These are phyloP conservation scores for Pythium phragmitis DNA, from an alignment of 352 stramenopile species.

Conservation along the genomic window DNA sequence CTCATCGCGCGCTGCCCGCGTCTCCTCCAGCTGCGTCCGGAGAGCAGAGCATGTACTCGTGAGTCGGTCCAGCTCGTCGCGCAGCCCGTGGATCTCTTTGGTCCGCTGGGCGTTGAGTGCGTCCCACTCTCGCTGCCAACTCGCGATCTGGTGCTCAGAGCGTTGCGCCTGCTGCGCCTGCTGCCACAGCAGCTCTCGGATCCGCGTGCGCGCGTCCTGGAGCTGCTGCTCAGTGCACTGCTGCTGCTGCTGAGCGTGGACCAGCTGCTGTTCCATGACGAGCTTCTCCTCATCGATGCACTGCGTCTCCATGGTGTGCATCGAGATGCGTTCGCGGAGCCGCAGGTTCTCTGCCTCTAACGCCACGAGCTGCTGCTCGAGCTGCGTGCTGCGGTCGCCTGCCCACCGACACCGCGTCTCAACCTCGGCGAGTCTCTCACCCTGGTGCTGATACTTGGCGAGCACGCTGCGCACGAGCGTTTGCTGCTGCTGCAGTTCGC, in stretches of 20 bases:
- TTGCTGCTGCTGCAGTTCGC: conserved; percentile 35
- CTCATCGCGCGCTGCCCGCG: conserved; percentile 29
- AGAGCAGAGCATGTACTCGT: conserved; percentile 18
- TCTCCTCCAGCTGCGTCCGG: conserved; percentile 24
- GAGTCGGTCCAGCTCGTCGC: conserved; percentile 13
- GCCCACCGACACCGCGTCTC: conserved; percentile 1
- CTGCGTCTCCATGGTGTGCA: not conserved
- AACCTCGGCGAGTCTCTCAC: conserved; percentile 10
- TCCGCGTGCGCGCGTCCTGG: conserved; percentile 4
- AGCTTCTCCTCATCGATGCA: not conserved
- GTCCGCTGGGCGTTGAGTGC: not conserved
- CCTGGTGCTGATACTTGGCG: conserved; percentile 28
- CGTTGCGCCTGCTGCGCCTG: not conserved
- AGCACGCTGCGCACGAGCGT: conserved; percentile 26
- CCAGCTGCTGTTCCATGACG: conserved; percentile 8
- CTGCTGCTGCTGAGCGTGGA: conserved; percentile 7
- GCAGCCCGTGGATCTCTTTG: not conserved
- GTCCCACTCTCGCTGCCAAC: not conserved
- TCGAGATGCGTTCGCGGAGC: conserved; percentile 4
- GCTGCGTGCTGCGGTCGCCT: not conserved
- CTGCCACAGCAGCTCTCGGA: not conserved
- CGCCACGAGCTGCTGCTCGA: not conserved
- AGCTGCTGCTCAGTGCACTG: not conserved
- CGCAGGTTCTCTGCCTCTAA: conserved; percentile 7
- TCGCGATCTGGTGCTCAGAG: not conserved